These are phyloP conservation scores for Blastobotrys persicus DNA, from an alignment of 1,139 yeast species.

Conservation along the genomic window DNA sequence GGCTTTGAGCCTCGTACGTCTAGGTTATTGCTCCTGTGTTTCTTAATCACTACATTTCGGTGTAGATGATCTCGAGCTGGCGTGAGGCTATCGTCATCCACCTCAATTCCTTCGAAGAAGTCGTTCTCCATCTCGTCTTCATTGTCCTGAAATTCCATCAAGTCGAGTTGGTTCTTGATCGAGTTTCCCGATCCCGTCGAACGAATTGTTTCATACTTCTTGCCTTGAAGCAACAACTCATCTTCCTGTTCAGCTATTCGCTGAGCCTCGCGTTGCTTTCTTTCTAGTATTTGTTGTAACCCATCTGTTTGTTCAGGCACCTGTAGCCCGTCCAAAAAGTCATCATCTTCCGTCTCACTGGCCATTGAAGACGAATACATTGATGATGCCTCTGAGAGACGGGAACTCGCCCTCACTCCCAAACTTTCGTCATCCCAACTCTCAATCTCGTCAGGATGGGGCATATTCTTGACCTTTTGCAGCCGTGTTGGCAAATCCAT, in stretches of 20 bases:
- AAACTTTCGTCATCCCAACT: constrained; percentile 23
- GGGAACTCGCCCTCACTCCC: constrained; percentile 23
- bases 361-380: constrained; percentile 17
- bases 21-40: constrained; percentile 2
- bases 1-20: not conserved
- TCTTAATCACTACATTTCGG: too few species aligned
- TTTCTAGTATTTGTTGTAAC: constrained; percentile 18
- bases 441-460: constrained; percentile 17
- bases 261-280: constrained; percentile 17
- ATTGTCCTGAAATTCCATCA: constrained; percentile 18
- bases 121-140: constrained; percentile 26
- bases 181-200: constrained; percentile 23
- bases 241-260: constrained; percentile 21
- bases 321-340: constrained; percentile 17
- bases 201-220: constrained; percentile 23
- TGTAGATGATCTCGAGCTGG: constrained; percentile 9
- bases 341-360: constrained; percentile 25
- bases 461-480: constrained; percentile 15
- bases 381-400: constrained; percentile 22
- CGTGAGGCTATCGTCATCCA: constrained; percentile 10
- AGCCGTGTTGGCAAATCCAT: constrained; percentile 14
- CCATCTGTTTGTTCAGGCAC: constrained; percentile 17
- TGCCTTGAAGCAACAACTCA: constrained; percentile 20
- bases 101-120: constrained; percentile 19
- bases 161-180: constrained; percentile 11